Evolutionary conservation across 1,284 basidiomycete genomes (phyloP), one percentile per base, ranked within the genome.

Genomic region (Irpex sp.): DNA sequence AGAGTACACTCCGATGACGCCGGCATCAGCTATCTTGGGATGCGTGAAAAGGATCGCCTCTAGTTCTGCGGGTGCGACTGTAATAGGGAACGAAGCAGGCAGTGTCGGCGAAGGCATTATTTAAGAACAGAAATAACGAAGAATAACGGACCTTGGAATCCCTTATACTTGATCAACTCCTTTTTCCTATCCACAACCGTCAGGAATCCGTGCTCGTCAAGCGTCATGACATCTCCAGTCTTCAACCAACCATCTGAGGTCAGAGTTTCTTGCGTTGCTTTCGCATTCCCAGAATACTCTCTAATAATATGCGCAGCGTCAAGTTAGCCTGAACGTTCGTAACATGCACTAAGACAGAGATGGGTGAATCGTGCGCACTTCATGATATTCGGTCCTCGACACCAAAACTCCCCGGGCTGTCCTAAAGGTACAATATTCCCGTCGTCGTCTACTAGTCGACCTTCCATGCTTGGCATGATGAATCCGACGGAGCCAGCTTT

Each of bases 381-480:
- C 72, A 75, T 74, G 27, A 74, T 44, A 38, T 65, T 67, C 1
- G 74, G 73, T 5, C 73, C 74, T 6, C 72, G 60, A 4, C 74
- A 20, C 74, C 74, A 75, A 4, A 75, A 54, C 65, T 75, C 74
- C 3, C 74, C 74, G 10, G 74, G 59, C 44, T 54, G 7, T 5
- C 74, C 74, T 6, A 18, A 20, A 32, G 66, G 54, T 6, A 65
- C 75, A 27, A 74, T 73, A 65, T 82, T 76, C 1, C 79, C 82
- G 69, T 85, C 82, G 18, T 85, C 82, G 2, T 89, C 85, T 6
- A 74, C 72, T 58, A 90, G 74, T 9, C 89, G 79, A 0, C 85
- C 86, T 71, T 88, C 81, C 66, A 87, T 81, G 32, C 86, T 86
- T 0, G 89, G 86, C 6, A 89, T 74, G 9, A 89, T 77, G 2